Conservation (phyloP, 2,329 filamentous ascomycete genomes). For the Aspergillus texensis region DNA sequence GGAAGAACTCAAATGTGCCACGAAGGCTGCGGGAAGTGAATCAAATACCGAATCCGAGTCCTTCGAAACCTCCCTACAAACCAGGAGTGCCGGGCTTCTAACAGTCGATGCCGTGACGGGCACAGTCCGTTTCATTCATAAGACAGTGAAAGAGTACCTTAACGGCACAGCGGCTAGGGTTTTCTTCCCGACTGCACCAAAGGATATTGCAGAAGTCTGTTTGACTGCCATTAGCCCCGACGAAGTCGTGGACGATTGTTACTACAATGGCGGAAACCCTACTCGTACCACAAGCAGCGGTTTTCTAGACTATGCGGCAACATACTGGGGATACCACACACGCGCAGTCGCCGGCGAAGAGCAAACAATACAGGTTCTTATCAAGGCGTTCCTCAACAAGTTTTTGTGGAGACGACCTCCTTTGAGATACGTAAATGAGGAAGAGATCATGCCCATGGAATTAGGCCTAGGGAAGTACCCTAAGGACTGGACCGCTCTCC, state of each 20-base stretch:
- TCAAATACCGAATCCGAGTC: no score
- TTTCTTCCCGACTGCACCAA: constrained; percentile 33
- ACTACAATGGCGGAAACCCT: constrained; percentile 17
- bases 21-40: neutral
- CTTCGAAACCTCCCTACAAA: neutral
- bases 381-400: constrained; percentile 36
- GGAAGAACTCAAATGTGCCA: constrained; percentile 27
- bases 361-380: constrained; percentile 33
- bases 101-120: constrained; percentile 29
- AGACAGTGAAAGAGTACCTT: constrained; percentile 35
- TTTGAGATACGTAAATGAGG: constrained; percentile 10
- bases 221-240: constrained; percentile 30
- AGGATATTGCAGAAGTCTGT: constrained; percentile 34
- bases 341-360: constrained; percentile 30
- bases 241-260: constrained; percentile 37
- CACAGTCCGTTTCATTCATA: constrained; percentile 32
- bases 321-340: constrained; percentile 35
- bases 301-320: constrained; percentile 30
- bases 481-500: constrained; percentile 32
- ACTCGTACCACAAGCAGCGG: constrained; percentile 17
- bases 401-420: constrained; percentile 34
- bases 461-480: constrained; percentile 32
- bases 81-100: constrained; percentile 23
- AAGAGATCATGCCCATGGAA: constrained; percentile 20
- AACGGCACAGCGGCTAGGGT: constrained; percentile 29